These are phyloP conservation scores for Teratosphaeria destructans DNA, from an alignment of 2,329 filamentous ascomycete genomes.

Conservation along the genomic window DNA sequence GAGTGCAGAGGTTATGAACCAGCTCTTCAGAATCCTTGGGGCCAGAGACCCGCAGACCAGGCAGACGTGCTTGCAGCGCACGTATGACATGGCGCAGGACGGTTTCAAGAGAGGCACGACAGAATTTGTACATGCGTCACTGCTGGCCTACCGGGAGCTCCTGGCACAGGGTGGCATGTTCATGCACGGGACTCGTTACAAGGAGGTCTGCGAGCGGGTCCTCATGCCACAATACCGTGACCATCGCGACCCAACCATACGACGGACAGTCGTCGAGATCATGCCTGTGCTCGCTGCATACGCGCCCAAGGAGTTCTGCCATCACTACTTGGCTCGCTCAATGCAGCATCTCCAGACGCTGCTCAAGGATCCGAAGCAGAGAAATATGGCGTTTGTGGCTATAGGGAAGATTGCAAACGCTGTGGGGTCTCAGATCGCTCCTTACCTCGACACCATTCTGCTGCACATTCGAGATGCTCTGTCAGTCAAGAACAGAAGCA, in stretches of 20 bases:
- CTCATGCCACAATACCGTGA: slow-evolving; percentile 69
- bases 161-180: slow-evolving; percentile 96
- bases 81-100: slow-evolving; percentile 73
- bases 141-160: slow-evolving; percentile 85
- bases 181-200: slow-evolving; percentile 84
- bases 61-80: slow-evolving; percentile 77
- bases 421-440: slow-evolving; percentile 87
- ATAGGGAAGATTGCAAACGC: slow-evolving; percentile 95
- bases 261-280: slow-evolving; percentile 79
- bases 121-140: slow-evolving; percentile 86
- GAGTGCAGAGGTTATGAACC: slow-evolving; percentile 83
- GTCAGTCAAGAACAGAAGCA: slow-evolving; percentile 62
- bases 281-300: slow-evolving; percentile 92
- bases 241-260: slow-evolving; percentile 76
- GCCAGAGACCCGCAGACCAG: slow-evolving; percentile 85
- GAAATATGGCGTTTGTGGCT: slow-evolving; percentile 87
- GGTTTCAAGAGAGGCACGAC: slow-evolving; percentile 72
- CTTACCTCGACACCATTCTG: slow-evolving; percentile 88
- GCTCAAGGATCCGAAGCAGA: slow-evolving; percentile 87
- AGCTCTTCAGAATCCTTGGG: slow-evolving; percentile 91
- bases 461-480: slow-evolving; percentile 89
- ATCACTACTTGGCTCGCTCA: slow-evolving; percentile 81
- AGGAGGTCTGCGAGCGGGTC: slow-evolving; percentile 85
- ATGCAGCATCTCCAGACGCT: slow-evolving; percentile 94
- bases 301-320: slow-evolving; percentile 79